These are phyloP conservation scores for Sarocladium strictum DNA, from an alignment of 2,329 filamentous ascomycete genomes.

Conservation along the genomic window DNA sequence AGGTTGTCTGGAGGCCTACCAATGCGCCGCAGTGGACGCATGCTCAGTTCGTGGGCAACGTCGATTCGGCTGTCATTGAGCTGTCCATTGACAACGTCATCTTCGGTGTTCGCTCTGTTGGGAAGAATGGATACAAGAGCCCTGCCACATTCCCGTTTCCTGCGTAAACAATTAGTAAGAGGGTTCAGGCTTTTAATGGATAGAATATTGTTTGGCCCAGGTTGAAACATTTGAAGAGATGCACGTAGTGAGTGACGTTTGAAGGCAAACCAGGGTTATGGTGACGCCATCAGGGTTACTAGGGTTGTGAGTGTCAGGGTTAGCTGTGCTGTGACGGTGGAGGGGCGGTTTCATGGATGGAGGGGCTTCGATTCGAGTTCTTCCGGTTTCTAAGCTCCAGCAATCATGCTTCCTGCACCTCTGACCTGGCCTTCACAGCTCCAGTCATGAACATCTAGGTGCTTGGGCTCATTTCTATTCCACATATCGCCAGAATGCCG, in stretches of 20 bases:
- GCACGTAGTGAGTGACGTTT: too few relatives aligned
- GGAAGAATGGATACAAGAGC: conserved; percentile 43
- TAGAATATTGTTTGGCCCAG: too few relatives aligned
- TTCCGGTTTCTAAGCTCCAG: conserved; percentile 4
- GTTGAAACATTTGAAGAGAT: too few relatives aligned
- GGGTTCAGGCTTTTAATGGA: too few relatives aligned
- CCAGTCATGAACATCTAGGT: neutral
- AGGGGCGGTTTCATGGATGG: neutral
- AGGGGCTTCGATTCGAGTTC: conserved; percentile 3
- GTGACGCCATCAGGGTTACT: neutral
- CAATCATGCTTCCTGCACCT: neutral
- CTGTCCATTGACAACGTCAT: conserved; percentile 53
- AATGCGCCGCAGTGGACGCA: conserved; percentile 45
- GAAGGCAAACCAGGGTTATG: neutral
- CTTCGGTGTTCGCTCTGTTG: conserved; percentile 48
- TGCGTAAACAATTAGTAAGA: too few relatives aligned
- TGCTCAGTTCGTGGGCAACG: conserved; percentile 40
- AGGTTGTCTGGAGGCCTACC: conserved; percentile 49
- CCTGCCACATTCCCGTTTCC: conserved; percentile 34
- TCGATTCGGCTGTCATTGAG: conserved; percentile 35
- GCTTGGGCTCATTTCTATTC: too few relatives aligned
- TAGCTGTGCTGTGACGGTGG: neutral
- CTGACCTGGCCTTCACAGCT: neutral
- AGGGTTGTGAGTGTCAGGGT: neutral
- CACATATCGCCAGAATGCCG: conserved; percentile 38